A percentile compares a stretch with the other conserved stretches of the same genome.
phyloP scores from a whole-genome alignment of 2,329 filamentous ascomycete species.

The Rutstroemia sp. region DNA sequence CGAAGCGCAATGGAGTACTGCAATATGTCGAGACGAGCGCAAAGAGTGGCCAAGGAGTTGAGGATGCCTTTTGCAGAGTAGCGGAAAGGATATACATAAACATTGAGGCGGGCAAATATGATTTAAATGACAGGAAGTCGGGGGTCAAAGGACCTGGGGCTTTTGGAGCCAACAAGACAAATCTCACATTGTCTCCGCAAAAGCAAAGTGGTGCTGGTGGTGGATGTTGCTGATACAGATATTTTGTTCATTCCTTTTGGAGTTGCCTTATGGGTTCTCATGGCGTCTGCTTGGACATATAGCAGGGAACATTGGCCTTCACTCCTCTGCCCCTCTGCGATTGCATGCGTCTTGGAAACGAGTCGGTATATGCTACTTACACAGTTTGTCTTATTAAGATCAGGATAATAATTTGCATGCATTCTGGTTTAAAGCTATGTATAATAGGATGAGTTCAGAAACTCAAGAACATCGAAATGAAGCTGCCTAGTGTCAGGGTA shows the following conservation, averaged over 20 bases:
- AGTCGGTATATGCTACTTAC: too few species aligned
- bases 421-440: slow-evolving; percentile 1
- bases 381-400: background rate
- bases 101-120: slow-evolving; percentile 84
- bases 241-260: too few species aligned
- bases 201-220: slow-evolving; percentile 19
- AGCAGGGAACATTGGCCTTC: too few species aligned
- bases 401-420: background rate
- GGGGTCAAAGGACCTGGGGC: slow-evolving; percentile 73
- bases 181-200: slow-evolving; percentile 36
- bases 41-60: slow-evolving; percentile 91
- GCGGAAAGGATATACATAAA: slow-evolving; percentile 95
- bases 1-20: slow-evolving; percentile 73
- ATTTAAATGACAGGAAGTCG: slow-evolving; percentile 84
- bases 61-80: slow-evolving; percentile 86
- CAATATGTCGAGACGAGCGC: slow-evolving; percentile 95
- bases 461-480: background rate
- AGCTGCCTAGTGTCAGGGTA: slow-evolving; percentile 1
- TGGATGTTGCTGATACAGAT: slow-evolving; percentile 21
- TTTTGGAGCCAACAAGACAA: slow-evolving; percentile 33
- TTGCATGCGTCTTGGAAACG: too few species aligned
- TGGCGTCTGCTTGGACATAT: background rate
- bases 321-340: too few species aligned
- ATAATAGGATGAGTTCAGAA: slow-evolving; percentile 1
- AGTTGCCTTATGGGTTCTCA: too few species aligned